A percentile compares a stretch with the other conserved stretches of the same genome.
Conservation (phyloP, 192 early-diverging fungal genomes). For the Kickxella alabastrina region DNA sequence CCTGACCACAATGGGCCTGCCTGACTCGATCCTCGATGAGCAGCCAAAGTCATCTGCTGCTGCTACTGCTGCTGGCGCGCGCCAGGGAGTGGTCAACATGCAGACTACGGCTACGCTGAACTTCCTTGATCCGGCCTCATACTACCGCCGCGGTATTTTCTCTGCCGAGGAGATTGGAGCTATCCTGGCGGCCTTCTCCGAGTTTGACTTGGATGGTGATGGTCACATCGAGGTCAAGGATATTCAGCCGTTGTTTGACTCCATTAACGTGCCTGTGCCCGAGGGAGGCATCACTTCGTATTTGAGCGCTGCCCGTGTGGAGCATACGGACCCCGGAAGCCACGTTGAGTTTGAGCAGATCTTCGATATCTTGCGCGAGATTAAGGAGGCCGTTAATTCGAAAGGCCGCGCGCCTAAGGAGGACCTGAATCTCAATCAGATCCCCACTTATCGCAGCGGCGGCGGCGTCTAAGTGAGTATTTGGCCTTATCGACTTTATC, state of each 20-base stretch:
- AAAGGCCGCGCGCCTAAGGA: slow-evolving; percentile 17
- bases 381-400: slow-evolving; percentile 47
- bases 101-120: slow-evolving; percentile 27
- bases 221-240: slow-evolving; percentile 47
- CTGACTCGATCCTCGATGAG: slow-evolving; percentile 46
- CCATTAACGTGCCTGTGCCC: slow-evolving; percentile 37
- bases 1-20: slow-evolving; percentile 91
- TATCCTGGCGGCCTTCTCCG: slow-evolving; percentile 46
- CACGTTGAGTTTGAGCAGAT: slow-evolving; percentile 53
- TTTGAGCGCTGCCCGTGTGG: slow-evolving; percentile 20
- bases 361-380: slow-evolving; percentile 41
- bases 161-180: slow-evolving; percentile 52
- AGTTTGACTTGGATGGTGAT: slow-evolving; percentile 43
- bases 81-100: slow-evolving; percentile 19
- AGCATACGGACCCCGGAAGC: slow-evolving; percentile 7
- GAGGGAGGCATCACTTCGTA: slow-evolving; percentile 6
- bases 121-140: slow-evolving; percentile 47
- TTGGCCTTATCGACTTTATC: too few relatives aligned
- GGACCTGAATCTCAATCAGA: slow-evolving; percentile 45
- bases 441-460: slow-evolving; percentile 52
- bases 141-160: slow-evolving; percentile 53
- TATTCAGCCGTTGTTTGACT: slow-evolving; percentile 29
- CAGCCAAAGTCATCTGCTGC: too few relatives aligned
- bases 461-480: slow-evolving; percentile 52
- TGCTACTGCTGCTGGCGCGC: slow-evolving; percentile 1